Percentiles rank a stretch among this genome's conserved stretches.
These are phyloP conservation scores for Phytophthora uliginosa DNA, from an alignment of 352 stramenopile genomes.

Conservation along the genomic window DNA sequence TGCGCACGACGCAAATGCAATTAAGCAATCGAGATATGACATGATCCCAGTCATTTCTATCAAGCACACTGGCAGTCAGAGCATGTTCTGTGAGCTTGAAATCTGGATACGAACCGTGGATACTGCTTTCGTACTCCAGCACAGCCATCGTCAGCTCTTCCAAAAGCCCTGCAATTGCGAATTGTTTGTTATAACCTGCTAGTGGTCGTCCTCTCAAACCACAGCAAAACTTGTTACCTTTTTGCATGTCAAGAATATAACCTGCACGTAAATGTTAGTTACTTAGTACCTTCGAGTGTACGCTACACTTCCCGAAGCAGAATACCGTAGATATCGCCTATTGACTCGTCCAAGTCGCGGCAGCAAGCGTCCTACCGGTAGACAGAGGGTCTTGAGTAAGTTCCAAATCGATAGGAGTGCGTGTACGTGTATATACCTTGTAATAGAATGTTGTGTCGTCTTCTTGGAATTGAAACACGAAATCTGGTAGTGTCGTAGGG, in stretches of 20 bases:
- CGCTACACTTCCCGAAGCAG: neutral
- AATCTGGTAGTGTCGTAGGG: slow-evolving; percentile 72
- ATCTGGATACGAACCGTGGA: slow-evolving; percentile 55
- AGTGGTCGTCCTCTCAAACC: neutral
- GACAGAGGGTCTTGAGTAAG: neutral
- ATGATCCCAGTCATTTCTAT: slow-evolving; percentile 81
- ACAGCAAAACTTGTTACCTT: slow-evolving; percentile 47
- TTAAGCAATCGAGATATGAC: slow-evolving; percentile 76
- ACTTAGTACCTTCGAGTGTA: slow-evolving; percentile 4
- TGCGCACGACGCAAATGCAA: slow-evolving; percentile 71
- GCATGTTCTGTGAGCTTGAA: slow-evolving; percentile 1
- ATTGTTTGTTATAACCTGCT: neutral
- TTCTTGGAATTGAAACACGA: slow-evolving; percentile 92
- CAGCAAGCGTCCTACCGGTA: slow-evolving; percentile 72
- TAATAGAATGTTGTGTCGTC: slow-evolving; percentile 90
- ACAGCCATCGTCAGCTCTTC: slow-evolving; percentile 81
- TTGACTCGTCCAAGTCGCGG: slow-evolving; percentile 79
- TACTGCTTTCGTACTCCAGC: slow-evolving; percentile 73
- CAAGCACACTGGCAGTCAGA: neutral
- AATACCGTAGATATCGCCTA: slow-evolving; percentile 87
- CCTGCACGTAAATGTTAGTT: slow-evolving; percentile 39
- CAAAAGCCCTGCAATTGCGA: slow-evolving; percentile 59
- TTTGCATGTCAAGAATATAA: slow-evolving; percentile 85
- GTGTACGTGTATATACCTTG: slow-evolving; percentile 55
- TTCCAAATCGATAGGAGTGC: neutral